Evolutionary conservation across 257 asterid species (phyloP), one percentile per base, ranked within the genome.

Genomic region (Fraxinus quadrangulata): DNA sequence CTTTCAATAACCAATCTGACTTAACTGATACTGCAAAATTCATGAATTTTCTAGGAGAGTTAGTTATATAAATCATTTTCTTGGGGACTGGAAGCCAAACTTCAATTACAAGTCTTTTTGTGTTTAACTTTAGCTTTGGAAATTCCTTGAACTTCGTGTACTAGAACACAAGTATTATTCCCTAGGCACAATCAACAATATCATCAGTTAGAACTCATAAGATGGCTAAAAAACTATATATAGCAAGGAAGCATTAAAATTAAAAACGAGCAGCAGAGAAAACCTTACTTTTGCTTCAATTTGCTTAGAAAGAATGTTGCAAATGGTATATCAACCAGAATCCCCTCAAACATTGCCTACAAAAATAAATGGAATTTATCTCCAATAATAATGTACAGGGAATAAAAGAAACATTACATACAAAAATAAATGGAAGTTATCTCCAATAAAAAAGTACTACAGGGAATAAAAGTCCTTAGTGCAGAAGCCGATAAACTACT

Each of bases 261-360:
- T 24, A 81, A 9, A 75, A 72, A 75, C 49, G 59, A 75, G 63
- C 69, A 79, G 51, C 10, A 42, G 21, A 73, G 72, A 61, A 33
- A 72, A 81, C 77, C 97, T 93, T 89, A 93, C 99, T 92, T 96
- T 71, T 90, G 96, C 87, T 96, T 93, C 90, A 96, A 83, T 87
- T 96, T 96, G 93, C 99, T 96, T 79, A 96, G 85, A 89, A 96
- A 96, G 85, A 96, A 96, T 66, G 98, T 96, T 13, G 99, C 99
- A 82, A 96, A 96, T 72, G 98, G 99, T 83, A 96, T 92, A 80
- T 96, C 99, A 85, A 93, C 97, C 75, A 93, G 92, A 79, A 96
- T 96, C 78, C 99, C 99, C 84, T 96, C 99, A 70, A 90, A 93
- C 97, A 93, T 96, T 77, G 99, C 99, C 99, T 93, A 56, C 87